phyloP scores from a whole-genome alignment of 192 early-diverging fungal species.

The Phlyctochytrium planicorne region DNA sequence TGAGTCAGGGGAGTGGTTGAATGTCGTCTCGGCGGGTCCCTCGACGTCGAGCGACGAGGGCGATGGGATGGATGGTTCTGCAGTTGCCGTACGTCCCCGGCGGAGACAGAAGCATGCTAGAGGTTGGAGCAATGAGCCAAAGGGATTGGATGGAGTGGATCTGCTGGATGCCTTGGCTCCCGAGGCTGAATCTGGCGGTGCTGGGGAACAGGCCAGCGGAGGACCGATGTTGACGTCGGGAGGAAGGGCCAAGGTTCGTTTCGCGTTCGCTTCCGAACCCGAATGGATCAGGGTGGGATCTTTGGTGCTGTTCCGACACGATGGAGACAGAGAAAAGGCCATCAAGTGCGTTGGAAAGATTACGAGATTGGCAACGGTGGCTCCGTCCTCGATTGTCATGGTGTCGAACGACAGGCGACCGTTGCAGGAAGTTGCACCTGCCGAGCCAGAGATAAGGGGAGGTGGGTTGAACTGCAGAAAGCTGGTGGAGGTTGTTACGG shows the following conservation, averaged over 20 bases:
- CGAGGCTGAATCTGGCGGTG: background rate
- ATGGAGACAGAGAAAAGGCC: no score
- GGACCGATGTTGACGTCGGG: conserved; percentile 32
- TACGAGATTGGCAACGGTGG: no score
- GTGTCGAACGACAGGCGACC: no score
- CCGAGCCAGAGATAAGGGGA: no score
- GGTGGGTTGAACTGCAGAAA: no score
- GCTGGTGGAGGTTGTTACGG: no score
- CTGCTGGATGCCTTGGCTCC: conserved; percentile 9
- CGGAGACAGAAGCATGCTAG: conserved; percentile 27
- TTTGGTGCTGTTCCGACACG: conserved; percentile 59
- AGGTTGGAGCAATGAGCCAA: no score
- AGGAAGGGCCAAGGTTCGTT: conserved; percentile 46
- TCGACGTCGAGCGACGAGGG: conserved; percentile 8
- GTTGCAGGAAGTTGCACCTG: no score
- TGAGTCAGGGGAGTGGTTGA: conserved; percentile 28
- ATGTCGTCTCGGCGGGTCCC: conserved; percentile 4
- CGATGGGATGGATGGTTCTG: background rate
- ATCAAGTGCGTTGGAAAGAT: conserved; percentile 72
- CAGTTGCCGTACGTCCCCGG: conserved; percentile 6
- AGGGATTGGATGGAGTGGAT: no score
- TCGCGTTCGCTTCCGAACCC: conserved; percentile 62
- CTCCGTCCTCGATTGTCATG: no score
- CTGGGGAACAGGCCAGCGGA: background rate
- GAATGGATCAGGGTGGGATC: conserved; percentile 58